Percentiles rank a stretch among this genome's conserved stretches.
These are phyloP conservation scores for Metarhizium anisopliae DNA, from an alignment of 2,329 filamentous ascomycete genomes.

Conservation along the genomic window DNA sequence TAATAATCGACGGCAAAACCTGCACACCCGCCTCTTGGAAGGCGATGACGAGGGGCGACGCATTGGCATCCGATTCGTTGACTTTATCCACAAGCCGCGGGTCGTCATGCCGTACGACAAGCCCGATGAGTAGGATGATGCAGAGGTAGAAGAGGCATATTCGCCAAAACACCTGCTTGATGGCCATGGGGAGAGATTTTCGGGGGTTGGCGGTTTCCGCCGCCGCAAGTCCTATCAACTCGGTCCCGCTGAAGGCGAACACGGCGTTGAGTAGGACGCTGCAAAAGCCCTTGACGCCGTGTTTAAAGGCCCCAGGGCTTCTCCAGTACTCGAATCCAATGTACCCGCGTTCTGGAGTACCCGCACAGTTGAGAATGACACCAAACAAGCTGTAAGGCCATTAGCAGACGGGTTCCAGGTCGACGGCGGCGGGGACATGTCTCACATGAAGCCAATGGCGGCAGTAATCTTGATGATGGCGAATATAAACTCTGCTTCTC, in stretches of 20 bases:
- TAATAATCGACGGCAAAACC: slow-evolving; percentile 6
- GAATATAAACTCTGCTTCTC: slow-evolving; percentile 83
- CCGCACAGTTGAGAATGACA: slow-evolving; percentile 13
- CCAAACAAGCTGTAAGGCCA: slow-evolving; percentile 8
- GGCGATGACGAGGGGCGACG: slow-evolving; percentile 8
- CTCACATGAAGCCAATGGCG: slow-evolving; percentile 79
- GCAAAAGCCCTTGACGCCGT: slow-evolving; percentile 16
- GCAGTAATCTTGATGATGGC: slow-evolving; percentile 78
- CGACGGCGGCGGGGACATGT: background rate
- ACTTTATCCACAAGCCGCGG: slow-evolving; percentile 9
- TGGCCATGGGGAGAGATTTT: slow-evolving; percentile 15
- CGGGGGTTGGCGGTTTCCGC: slow-evolving; percentile 15
- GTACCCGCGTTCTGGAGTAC: slow-evolving; percentile 11
- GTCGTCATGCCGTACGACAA: slow-evolving; percentile 13
- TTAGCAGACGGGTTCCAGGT: background rate
- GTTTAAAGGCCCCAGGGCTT: slow-evolving; percentile 12
- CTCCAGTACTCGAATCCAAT: slow-evolving; percentile 14
- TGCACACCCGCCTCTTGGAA: slow-evolving; percentile 7
- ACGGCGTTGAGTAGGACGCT: slow-evolving; percentile 12
- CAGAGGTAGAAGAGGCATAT: slow-evolving; percentile 15
- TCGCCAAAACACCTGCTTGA: slow-evolving; percentile 16
- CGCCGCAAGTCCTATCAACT: slow-evolving; percentile 15
- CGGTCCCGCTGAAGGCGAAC: slow-evolving; percentile 14
- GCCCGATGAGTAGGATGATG: slow-evolving; percentile 13
- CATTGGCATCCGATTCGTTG: slow-evolving; percentile 1